Conservation (phyloP, 306 rosid genomes). For the Glycyrrhiza uralensis region DNA sequence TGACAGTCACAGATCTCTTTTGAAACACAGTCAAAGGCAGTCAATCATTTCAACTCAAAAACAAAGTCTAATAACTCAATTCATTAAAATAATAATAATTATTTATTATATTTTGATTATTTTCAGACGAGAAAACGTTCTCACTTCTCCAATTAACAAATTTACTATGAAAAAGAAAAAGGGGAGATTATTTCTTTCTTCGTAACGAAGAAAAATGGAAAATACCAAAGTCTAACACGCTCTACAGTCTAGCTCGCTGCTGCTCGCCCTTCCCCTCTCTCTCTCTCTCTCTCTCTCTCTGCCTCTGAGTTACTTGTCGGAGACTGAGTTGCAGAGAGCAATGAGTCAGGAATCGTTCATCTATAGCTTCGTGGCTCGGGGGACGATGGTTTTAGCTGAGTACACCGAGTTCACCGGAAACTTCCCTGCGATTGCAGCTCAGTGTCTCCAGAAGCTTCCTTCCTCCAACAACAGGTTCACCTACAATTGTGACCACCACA, state of each 20-base stretch:
- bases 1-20: not conserved
- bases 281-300: no score
- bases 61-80: not conserved
- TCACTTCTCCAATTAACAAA: not conserved
- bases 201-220: slow-evolving; percentile 29
- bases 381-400: slow-evolving; percentile 87
- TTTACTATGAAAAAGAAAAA: not conserved
- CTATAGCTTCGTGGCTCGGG: slow-evolving; percentile 89
- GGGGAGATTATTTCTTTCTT: slow-evolving; percentile 30
- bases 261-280: no score
- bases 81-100: not conserved
- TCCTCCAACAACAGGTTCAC: slow-evolving; percentile 90
- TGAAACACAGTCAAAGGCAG: slow-evolving; percentile 18
- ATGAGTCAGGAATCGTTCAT: slow-evolving; percentile 89
- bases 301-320: not conserved
- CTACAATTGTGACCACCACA: slow-evolving; percentile 83
- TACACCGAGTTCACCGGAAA: slow-evolving; percentile 93
- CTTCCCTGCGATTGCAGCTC: slow-evolving; percentile 89
- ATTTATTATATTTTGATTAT: not conserved
- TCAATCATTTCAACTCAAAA: slow-evolving; percentile 13
- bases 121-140: not conserved
- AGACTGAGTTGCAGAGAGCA: slow-evolving; percentile 11
- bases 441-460: slow-evolving; percentile 83
- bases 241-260: no score
- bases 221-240: no score